Conservation (phyloP, 1,284 basidiomycete genomes). For the Moesziomyces globuligerus region DNA sequence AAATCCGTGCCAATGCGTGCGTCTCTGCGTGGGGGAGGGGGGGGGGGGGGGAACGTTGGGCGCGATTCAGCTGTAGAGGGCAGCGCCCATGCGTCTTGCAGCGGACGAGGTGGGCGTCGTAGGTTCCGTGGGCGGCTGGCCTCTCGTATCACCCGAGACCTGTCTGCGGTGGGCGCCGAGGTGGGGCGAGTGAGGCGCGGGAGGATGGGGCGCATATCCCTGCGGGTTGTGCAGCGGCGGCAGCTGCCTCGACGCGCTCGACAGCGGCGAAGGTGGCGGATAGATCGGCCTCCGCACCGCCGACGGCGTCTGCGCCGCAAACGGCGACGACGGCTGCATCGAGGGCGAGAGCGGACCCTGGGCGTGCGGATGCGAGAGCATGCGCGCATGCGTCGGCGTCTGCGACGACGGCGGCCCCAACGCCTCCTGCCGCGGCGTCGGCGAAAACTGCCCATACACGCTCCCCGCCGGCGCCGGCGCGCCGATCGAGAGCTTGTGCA, state of each 20-base stretch:
- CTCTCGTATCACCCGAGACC: conserved; percentile 17
- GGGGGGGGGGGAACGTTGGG: background rate
- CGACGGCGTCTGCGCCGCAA: conserved; percentile 31
- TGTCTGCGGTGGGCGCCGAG: conserved; percentile 15
- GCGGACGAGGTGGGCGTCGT: conserved; percentile 21
- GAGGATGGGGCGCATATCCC: conserved; percentile 19
- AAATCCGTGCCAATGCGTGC: too few species aligned
- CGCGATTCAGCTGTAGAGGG: conserved; percentile 29
- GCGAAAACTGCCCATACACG: conserved; percentile 43
- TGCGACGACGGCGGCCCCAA: conserved; percentile 12
- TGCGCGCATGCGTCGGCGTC: conserved; percentile 33
- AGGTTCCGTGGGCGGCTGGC: conserved; percentile 10
- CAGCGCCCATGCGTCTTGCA: conserved; percentile 38
- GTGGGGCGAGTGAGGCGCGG: conserved; percentile 20
- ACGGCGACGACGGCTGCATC: conserved; percentile 34
- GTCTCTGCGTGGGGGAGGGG: too few species aligned
- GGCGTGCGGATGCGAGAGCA: conserved; percentile 36
- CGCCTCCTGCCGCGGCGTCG: conserved; percentile 8
- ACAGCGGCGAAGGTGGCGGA: conserved; percentile 35
- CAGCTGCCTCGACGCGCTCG: conserved; percentile 20
- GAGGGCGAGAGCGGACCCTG: conserved; percentile 21
- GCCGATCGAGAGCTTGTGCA: conserved; percentile 52
- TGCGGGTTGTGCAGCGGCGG: conserved; percentile 15
- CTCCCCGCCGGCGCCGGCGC: conserved; percentile 38
- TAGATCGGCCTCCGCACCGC: conserved; percentile 27